phyloP scores from a whole-genome alignment of 805 yeast genomes.

The Zygosaccharomyces rouxii region DNA sequence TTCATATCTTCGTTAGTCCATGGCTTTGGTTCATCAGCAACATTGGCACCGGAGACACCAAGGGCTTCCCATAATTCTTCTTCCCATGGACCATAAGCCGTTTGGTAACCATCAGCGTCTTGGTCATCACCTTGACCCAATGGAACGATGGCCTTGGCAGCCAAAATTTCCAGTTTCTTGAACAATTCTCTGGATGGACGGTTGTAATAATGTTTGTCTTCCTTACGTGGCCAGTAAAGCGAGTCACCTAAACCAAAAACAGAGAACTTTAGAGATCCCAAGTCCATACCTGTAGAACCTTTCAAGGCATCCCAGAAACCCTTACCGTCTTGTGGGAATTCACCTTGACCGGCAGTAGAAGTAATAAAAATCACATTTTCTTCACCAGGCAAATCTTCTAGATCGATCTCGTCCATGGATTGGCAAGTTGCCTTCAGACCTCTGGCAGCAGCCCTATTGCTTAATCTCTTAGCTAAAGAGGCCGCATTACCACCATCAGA shows the following conservation, averaged over 20 bases:
- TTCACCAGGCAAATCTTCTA: constrained; percentile 66
- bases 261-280: constrained; percentile 60
- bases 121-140: constrained; percentile 95
- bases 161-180: constrained; percentile 60
- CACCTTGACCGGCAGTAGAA: constrained; percentile 96
- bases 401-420: constrained; percentile 60
- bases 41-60: constrained; percentile 77
- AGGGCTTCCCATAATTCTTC: constrained; percentile 78
- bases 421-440: constrained; percentile 54
- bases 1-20: constrained; percentile 95
- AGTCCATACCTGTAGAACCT: constrained; percentile 58
- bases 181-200: constrained; percentile 78
- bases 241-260: constrained; percentile 94
- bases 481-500: constrained; percentile 92
- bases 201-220: constrained; percentile 89
- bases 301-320: constrained; percentile 72
- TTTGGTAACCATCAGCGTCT: constrained; percentile 91
- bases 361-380: constrained; percentile 66
- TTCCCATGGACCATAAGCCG: constrained; percentile 90
- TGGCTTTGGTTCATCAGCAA: constrained; percentile 87
- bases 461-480: constrained; percentile 70
- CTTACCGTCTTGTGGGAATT: constrained; percentile 74
- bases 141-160: constrained; percentile 68
- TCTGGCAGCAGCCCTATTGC: constrained; percentile 72
- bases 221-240: constrained; percentile 94